Percentiles rank a stretch among this genome's conserved stretches.
Conservation (phyloP, 495 filamentous ascomycete species). For the Zalerion maritima region DNA sequence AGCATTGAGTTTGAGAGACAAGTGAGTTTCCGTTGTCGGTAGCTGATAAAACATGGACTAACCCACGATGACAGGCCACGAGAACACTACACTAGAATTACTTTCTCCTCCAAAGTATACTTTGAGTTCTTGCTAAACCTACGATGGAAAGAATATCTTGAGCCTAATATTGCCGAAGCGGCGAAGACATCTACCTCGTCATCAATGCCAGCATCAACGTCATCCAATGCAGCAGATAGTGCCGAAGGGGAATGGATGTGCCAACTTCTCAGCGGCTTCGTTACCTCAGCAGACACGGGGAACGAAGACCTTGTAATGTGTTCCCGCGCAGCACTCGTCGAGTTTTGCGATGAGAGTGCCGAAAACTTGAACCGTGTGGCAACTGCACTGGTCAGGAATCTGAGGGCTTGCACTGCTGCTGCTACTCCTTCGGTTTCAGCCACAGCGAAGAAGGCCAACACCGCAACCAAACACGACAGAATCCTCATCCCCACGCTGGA, state of each 20-base stretch:
- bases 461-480: slow-evolving; percentile 45
- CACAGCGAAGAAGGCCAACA: no score
- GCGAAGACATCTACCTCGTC: slow-evolving; percentile 6
- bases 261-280: slow-evolving; percentile 53
- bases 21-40: slow-evolving; percentile 11
- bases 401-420: slow-evolving; percentile 18
- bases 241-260: slow-evolving; percentile 19
- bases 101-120: slow-evolving; percentile 35
- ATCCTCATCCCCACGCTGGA: slow-evolving; percentile 63
- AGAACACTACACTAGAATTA: slow-evolving; percentile 13
- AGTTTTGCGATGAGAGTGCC: slow-evolving; percentile 24
- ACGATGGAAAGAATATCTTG: slow-evolving; percentile 15
- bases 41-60: slow-evolving; percentile 2
- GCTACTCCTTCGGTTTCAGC: slow-evolving; percentile 2
- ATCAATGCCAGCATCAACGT: no score
- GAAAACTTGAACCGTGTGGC: slow-evolving; percentile 18
- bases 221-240: no score
- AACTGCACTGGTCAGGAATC: slow-evolving; percentile 19
- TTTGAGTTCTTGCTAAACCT: slow-evolving; percentile 36
- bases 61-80: slow-evolving; percentile 10
- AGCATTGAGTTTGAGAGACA: slow-evolving; percentile 17
- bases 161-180: slow-evolving; percentile 8
- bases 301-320: slow-evolving; percentile 68
- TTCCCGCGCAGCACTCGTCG: slow-evolving; percentile 53
- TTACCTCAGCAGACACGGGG: slow-evolving; percentile 70